Evolutionary conservation across 306 rosid species (phyloP), one percentile per base, ranked within the genome.

Genomic region (Glycine soja): DNA sequence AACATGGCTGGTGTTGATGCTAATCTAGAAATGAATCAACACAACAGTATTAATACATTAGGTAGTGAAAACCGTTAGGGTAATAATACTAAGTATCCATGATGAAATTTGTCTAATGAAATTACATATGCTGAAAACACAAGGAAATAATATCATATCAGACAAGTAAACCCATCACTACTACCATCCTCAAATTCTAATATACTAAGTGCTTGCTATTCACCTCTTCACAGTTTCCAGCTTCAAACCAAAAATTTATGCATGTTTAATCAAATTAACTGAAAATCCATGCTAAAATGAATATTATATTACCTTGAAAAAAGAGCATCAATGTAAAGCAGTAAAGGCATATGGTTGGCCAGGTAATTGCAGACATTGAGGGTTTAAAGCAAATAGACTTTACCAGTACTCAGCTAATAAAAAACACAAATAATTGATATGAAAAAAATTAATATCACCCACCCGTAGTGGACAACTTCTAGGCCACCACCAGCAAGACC

Each of bases 1-100:
- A 95, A 95, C 99, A 93, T 91, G 76, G 99, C 97, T 80, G 97
- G 99, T 45, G 97, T 95, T 76, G 99, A 95, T 79, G 98, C 97
- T 80, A 93, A 88, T 88, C 97, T 95, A 84, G 70, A 89, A 63
- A 69, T 59, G 58, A 64, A 51, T 32, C 67, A 84, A 24, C 30
- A 24, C 30, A 24, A 84, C 30, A 57, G 81, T 66, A 84, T 58
- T 62, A 61, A 69, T 18, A 72, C 50, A 79, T 16, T 75, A 66
- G 42, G 56, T 72, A 75, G 11, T 57, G 63, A 75, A 74, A 80
- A 66, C 38, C 50, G 9, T 59, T 14, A 53, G 43, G 58, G 40
- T 42, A 50, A 19, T 34, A 59, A 73, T 48, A 45, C 5, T 57
- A 80, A 18, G 8, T 42, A 81, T 59, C 76, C 40, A 70, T 4